Evolutionary conservation across 176 grass and related monocot species (phyloP).

Genomic region (Puccinellia tenuiflora): DNA sequence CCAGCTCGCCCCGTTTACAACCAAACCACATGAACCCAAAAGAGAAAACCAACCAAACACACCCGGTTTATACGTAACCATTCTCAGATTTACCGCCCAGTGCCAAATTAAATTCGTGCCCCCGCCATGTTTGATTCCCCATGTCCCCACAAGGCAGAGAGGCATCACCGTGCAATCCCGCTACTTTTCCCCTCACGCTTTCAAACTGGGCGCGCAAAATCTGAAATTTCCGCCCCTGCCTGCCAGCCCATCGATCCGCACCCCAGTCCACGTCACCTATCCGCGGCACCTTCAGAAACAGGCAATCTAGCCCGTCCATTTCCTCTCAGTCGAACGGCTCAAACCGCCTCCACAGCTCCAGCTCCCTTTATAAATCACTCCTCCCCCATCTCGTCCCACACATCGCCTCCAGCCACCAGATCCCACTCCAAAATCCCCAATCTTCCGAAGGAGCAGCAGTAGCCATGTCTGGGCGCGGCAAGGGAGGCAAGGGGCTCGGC

Average conservation of each 20-base stretch:
- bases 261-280: constrained; percentile 39
- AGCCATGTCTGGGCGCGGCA: constrained; percentile 63
- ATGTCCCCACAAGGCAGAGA: not conserved
- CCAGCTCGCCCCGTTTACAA: no score
- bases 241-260: constrained; percentile 21
- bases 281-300: not conserved
- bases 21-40: no score
- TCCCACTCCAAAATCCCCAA: not conserved
- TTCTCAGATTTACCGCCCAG: no score
- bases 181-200: not conserved
- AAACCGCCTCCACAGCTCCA: not conserved
- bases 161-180: not conserved
- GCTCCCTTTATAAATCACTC: not conserved
- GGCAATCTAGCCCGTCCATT: not conserved
- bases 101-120: not conserved
- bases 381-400: not conserved
- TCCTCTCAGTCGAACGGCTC: constrained; percentile 29
- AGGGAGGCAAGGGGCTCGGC: constrained; percentile 69
- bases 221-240: not conserved
- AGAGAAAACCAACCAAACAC: no score
- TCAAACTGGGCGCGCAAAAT: not conserved
- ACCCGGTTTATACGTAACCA: no score
- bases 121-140: not conserved
- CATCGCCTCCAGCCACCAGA: not conserved
- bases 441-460: not conserved